Evolutionary conservation across 148 eudicot genomes (phyloP).

Genomic region (Vaccinium corymbosum): DNA sequence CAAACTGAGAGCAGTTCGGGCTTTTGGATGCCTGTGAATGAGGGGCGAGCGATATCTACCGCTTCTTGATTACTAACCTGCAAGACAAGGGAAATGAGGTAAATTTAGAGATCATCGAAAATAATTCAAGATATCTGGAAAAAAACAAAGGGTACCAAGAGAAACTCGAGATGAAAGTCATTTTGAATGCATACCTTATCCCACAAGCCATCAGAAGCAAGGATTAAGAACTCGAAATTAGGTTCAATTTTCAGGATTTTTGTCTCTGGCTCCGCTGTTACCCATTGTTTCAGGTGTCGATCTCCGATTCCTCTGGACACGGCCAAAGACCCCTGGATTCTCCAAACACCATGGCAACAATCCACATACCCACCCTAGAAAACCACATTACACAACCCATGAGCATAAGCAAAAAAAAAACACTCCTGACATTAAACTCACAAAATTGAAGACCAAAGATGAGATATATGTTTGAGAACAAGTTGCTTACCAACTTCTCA

Average conservation of each 20-base stretch:
- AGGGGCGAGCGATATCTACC: constrained; percentile 42
- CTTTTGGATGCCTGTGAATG: constrained; percentile 22
- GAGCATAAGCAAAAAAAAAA: background rate
- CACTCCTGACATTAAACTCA: background rate
- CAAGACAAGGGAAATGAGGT: background rate
- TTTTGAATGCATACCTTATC: constrained; percentile 35
- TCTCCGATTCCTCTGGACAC: constrained; percentile 67
- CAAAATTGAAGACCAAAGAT: background rate
- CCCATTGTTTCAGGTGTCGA: constrained; percentile 55
- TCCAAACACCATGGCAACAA: constrained; percentile 50
- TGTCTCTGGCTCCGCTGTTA: constrained; percentile 58
- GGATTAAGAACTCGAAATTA: constrained; percentile 50
- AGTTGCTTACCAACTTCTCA: constrained; percentile 36
- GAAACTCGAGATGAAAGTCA: background rate
- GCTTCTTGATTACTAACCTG: constrained; percentile 70
- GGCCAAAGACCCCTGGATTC: constrained; percentile 65
- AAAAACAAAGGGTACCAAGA: background rate
- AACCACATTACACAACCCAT: background rate
- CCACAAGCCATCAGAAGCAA: constrained; percentile 77
- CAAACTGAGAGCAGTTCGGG: constrained; percentile 41
- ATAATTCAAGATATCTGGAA: background rate
- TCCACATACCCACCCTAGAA: constrained; percentile 67
- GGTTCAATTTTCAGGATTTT: constrained; percentile 31
- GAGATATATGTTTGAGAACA: background rate
- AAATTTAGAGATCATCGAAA: background rate